A percentile compares a stretch with the other conserved stretches of the same genome.
These are phyloP conservation scores for Globisporangium viniferum DNA, from an alignment of 352 stramenopile species.

Conservation along the genomic window DNA sequence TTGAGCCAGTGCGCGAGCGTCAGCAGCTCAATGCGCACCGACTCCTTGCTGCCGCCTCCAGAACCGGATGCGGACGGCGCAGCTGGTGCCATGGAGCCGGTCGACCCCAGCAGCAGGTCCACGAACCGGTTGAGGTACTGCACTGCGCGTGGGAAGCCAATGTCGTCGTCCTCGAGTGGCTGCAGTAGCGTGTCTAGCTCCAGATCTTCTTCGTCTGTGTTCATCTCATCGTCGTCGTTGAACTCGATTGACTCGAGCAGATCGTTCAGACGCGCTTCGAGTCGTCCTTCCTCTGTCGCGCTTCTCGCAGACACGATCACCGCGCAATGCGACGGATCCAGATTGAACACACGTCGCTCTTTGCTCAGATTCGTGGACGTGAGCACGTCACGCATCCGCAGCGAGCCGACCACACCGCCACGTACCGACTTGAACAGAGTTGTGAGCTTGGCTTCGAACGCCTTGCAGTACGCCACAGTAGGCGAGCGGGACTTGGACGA, in stretches of 20 bases:
- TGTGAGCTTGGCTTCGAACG: constrained; percentile 49
- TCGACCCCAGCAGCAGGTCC: constrained; percentile 47
- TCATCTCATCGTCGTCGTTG: constrained; percentile 21
- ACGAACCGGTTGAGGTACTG: constrained; percentile 63
- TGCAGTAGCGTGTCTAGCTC: constrained; percentile 35
- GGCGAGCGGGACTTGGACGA: constrained; percentile 35
- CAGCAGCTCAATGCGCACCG: constrained; percentile 48
- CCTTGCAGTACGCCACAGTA: constrained; percentile 54
- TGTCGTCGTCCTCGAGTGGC: constrained; percentile 52
- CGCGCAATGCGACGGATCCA: constrained; percentile 67
- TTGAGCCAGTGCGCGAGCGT: constrained; percentile 61
- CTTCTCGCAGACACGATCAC: constrained; percentile 48
- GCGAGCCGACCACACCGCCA: constrained; percentile 43
- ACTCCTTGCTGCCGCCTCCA: constrained; percentile 23
- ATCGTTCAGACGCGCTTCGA: constrained; percentile 35
- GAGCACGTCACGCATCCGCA: constrained; percentile 55
- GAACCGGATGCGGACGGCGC: constrained; percentile 6
- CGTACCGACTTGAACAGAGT: constrained; percentile 54
- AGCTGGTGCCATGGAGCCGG: constrained; percentile 7
- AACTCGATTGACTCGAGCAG: constrained; percentile 43
- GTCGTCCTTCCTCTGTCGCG: constrained; percentile 24
- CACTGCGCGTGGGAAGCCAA: constrained; percentile 45
- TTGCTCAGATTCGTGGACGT: constrained; percentile 54
- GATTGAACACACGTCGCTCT: constrained; percentile 61
- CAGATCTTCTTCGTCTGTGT: constrained; percentile 19